Conservation (phyloP, 2,329 filamentous ascomycete species). For the Claviceps humidiphila region DNA sequence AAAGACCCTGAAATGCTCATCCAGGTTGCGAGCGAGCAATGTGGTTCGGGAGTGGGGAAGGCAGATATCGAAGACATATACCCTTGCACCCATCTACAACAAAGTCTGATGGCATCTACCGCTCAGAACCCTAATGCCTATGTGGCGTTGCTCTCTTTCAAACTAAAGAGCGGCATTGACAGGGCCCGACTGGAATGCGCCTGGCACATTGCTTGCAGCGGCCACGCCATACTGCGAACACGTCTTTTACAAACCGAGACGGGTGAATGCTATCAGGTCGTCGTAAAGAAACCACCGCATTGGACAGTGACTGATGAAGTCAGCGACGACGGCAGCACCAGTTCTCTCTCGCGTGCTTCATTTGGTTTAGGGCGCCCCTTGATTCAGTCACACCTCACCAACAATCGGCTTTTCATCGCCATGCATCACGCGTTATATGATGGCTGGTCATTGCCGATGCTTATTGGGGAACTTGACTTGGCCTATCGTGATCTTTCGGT, state of each 20-base stretch:
- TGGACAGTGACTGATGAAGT: not conserved
- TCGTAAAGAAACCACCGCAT: not conserved
- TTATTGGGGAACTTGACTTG: not conserved
- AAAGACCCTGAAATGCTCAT: not conserved
- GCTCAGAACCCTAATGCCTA: not conserved
- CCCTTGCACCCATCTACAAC: not conserved
- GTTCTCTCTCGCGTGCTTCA: not conserved
- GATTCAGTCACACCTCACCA: not conserved
- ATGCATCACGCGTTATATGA: conserved; percentile 1
- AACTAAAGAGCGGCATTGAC: not conserved
- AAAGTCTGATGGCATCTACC: not conserved
- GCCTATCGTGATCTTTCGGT: not conserved
- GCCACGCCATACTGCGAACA: not conserved
- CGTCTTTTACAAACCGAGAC: not conserved
- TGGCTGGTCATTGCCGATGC: not conserved
- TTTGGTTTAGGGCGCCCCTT: not conserved
- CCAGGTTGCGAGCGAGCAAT: not conserved
- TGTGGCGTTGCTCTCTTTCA: not conserved
- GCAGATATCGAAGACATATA: not conserved
- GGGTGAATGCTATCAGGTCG: not conserved
- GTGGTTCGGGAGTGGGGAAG: not conserved
- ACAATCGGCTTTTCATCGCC: not conserved
- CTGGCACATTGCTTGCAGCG: not conserved
- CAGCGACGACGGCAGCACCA: not conserved
- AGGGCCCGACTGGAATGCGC: not conserved